Evolutionary conservation across 352 stramenopile genomes (phyloP).

Genomic region (Globisporangium spiculum): DNA sequence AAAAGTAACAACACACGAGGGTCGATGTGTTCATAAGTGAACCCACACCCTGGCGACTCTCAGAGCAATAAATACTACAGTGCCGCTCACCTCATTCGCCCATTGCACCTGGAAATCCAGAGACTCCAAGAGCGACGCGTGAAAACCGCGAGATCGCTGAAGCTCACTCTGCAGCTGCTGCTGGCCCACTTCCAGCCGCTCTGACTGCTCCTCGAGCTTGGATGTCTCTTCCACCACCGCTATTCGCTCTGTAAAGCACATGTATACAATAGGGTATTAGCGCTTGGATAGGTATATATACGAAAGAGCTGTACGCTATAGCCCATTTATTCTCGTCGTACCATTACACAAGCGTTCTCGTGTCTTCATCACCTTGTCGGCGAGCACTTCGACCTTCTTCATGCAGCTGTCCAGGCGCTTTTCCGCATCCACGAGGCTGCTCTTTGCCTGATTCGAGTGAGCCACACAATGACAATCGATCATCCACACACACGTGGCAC

Average conservation of each 20-base stretch:
- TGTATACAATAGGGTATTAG: neutral
- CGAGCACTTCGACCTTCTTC: conserved; percentile 52
- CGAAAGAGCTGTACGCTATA: neutral
- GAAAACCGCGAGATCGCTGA: conserved; percentile 31
- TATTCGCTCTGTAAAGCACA: conserved; percentile 37
- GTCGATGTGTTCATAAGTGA: neutral
- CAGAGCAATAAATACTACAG: too few species aligned
- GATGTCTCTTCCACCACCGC: conserved; percentile 51
- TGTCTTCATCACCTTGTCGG: conserved; percentile 67
- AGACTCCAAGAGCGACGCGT: conserved; percentile 53
- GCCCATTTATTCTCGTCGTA: conserved; percentile 8
- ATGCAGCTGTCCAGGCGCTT: conserved; percentile 44
- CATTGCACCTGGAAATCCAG: conserved; percentile 70
- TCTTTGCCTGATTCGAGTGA: conserved; percentile 39
- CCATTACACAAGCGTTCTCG: conserved; percentile 65
- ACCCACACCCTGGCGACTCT: too few species aligned
- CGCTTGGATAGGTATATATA: neutral
- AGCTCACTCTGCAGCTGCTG: conserved; percentile 35
- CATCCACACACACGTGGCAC: neutral
- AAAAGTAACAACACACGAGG: too few species aligned
- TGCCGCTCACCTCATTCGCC: conserved; percentile 40
- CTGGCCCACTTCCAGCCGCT: conserved; percentile 40
- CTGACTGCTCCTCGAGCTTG: conserved; percentile 43
- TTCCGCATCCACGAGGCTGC: conserved; percentile 48
- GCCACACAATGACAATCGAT: neutral